Conservation (phyloP, 306 rosid genomes). For the Pterocarpus santalinus region DNA sequence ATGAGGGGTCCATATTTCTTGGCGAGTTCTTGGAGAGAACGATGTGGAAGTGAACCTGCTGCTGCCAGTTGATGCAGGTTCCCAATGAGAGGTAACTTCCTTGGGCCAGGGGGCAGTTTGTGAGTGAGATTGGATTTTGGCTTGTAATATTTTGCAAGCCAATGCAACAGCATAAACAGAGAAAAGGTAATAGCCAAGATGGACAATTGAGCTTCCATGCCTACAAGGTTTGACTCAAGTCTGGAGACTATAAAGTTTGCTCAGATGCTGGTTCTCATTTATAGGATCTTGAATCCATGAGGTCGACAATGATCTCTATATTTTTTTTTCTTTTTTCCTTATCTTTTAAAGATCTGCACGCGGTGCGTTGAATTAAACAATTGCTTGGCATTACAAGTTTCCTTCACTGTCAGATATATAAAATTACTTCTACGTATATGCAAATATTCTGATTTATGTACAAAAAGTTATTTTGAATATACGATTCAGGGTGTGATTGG, state of each 20-base stretch:
- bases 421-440: no score
- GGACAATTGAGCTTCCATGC: slow-evolving; percentile 3
- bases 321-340: no score
- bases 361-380: no score
- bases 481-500: no score
- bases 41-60: slow-evolving; percentile 3
- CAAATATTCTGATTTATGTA: no score
- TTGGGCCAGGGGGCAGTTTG: slow-evolving; percentile 32
- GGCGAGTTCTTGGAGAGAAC: not conserved
- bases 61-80: slow-evolving; percentile 12
- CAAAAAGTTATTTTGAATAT: no score
- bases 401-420: no score
- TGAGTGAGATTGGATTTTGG: not conserved
- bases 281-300: not conserved
- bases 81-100: slow-evolving; percentile 31
- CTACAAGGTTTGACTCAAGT: not conserved
- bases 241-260: not conserved
- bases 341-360: no score
- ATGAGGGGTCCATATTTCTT: slow-evolving; percentile 35
- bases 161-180: not conserved
- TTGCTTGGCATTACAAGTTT: no score
- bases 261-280: not conserved
- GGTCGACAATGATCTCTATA: not conserved
- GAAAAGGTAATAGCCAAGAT: not conserved
- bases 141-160: slow-evolving; percentile 18